These are phyloP conservation scores for Wallacemonas sp. DNA, from an alignment of 208 protist genomes.

Conservation along the genomic window DNA sequence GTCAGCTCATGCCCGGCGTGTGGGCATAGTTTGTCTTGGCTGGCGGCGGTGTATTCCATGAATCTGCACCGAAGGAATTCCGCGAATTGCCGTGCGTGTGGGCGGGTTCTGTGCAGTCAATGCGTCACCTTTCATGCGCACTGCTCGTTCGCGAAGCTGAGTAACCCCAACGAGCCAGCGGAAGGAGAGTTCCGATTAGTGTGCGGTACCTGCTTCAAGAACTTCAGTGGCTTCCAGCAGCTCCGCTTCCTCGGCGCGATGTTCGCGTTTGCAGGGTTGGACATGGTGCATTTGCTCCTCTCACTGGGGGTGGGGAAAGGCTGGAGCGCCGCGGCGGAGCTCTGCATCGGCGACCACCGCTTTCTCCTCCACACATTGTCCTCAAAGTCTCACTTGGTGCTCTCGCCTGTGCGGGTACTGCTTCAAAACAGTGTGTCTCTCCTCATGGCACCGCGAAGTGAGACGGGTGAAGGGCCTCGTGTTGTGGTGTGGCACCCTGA, in stretches of 20 bases:
- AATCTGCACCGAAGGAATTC: background rate
- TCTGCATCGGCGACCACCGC: constrained; percentile 77
- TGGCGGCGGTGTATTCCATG: background rate
- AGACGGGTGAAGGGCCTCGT: background rate
- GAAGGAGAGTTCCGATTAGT: constrained; percentile 58
- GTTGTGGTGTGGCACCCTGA: constrained; percentile 37
- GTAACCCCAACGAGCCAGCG: constrained; percentile 46
- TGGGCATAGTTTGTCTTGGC: background rate
- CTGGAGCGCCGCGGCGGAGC: constrained; percentile 70
- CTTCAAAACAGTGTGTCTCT: constrained; percentile 62
- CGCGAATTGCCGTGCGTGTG: constrained; percentile 66
- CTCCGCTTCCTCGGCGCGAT: constrained; percentile 62
- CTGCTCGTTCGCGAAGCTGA: constrained; percentile 68
- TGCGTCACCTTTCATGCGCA: constrained; percentile 61
- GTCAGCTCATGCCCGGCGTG: background rate
- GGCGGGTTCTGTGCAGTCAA: constrained; percentile 48
- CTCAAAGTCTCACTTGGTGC: constrained; percentile 11
- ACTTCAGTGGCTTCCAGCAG: constrained; percentile 43
- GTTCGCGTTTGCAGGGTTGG: constrained; percentile 57
- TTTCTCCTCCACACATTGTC: constrained; percentile 56
- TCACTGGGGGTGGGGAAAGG: constrained; percentile 59
- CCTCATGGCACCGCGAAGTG: constrained; percentile 32
- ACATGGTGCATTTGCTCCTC: constrained; percentile 61
- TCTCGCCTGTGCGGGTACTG: constrained; percentile 35
- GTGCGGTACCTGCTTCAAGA: constrained; percentile 57